Conservation (phyloP, 805 yeast species). For the Yarrowia sp. region DNA sequence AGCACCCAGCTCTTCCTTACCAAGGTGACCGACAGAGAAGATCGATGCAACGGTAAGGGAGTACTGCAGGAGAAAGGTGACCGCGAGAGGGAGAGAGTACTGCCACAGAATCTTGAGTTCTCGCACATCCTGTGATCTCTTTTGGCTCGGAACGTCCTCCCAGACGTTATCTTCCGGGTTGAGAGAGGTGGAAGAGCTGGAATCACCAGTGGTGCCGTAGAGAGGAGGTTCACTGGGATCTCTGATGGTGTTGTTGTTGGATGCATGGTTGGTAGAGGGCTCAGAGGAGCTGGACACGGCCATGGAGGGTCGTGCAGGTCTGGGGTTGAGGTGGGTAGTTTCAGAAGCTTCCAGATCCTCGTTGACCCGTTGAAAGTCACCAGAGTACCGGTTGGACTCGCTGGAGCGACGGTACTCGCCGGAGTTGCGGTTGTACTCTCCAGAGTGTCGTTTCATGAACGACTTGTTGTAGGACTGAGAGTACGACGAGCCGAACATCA, state of each 20-base stretch:
- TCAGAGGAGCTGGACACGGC: not conserved
- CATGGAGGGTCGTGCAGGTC: conserved; percentile 16
- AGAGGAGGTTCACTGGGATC: not conserved
- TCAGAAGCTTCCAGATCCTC: conserved; percentile 21
- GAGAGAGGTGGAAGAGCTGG: not conserved
- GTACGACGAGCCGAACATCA: conserved; percentile 23
- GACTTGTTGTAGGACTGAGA: conserved; percentile 20
- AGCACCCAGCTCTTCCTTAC: conserved; percentile 76
- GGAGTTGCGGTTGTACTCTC: conserved; percentile 11
- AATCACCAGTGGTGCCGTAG: conserved; percentile 1
- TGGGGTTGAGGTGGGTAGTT: conserved; percentile 12
- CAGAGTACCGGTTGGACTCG: conserved; percentile 5
- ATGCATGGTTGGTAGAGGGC: not conserved
- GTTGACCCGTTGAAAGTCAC: conserved; percentile 13
- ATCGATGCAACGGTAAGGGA: conserved; percentile 74
- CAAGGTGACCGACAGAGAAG: conserved; percentile 78
- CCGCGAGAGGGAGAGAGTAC: conserved; percentile 51
- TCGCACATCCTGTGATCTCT: conserved; percentile 4
- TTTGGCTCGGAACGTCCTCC: conserved; percentile 11
- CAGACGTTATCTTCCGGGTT: conserved; percentile 1
- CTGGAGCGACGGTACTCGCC: conserved; percentile 6
- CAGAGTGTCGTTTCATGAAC: conserved; percentile 22
- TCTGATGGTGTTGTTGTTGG: not conserved
- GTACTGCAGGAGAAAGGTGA: conserved; percentile 69
- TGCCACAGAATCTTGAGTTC: conserved; percentile 17